These are phyloP conservation scores for Begonia loranthoides DNA, from an alignment of 306 rosid genomes.

Conservation along the genomic window DNA sequence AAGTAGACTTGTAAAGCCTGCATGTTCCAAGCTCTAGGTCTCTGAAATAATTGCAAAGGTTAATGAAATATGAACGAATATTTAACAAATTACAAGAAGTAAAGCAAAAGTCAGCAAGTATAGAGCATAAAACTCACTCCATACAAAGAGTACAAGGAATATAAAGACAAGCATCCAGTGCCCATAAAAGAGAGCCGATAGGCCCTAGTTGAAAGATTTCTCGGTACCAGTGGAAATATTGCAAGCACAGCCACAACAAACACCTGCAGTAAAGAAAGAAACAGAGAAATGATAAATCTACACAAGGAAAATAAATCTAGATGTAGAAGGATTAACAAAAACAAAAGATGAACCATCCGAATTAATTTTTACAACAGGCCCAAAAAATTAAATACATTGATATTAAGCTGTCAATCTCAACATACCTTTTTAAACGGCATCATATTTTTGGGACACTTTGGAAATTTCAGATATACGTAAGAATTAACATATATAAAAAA, in stretches of 20 bases:
- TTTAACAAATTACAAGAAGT: constrained; percentile 2
- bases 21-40: constrained; percentile 87
- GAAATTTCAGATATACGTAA: too few species aligned
- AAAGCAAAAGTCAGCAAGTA: not conserved
- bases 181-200: constrained; percentile 90
- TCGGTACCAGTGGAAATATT: constrained; percentile 65
- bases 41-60: constrained; percentile 32
- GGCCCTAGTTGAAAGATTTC: constrained; percentile 63
- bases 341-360: too few species aligned
- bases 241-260: constrained; percentile 83
- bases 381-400: too few species aligned
- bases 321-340: too few species aligned
- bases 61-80: constrained; percentile 8
- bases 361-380: too few species aligned
- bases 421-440: too few species aligned
- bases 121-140: constrained; percentile 44
- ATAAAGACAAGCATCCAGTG: constrained; percentile 65
- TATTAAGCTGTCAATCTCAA: too few species aligned
- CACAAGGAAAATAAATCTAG: too few species aligned
- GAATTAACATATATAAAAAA: too few species aligned
- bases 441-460: too few species aligned
- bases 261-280: constrained; percentile 42
- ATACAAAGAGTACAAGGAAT: constrained; percentile 56
- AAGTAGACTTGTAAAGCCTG: constrained; percentile 85
- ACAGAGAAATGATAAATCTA: not conserved